phyloP scores from a whole-genome alignment of 164 flowering plant species.

The Dillenia turbinata region DNA sequence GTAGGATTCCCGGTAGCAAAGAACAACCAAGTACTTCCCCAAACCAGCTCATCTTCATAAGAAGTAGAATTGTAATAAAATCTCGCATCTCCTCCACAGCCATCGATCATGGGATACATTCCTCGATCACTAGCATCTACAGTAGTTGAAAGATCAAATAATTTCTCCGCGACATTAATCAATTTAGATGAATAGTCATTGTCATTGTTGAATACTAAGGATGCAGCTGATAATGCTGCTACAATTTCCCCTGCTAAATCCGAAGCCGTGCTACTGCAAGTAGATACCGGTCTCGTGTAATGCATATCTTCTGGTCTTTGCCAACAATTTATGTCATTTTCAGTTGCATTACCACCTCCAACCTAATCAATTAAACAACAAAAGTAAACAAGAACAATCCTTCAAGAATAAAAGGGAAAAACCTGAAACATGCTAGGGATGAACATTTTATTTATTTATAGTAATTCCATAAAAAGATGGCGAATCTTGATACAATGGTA shows the following conservation, averaged over 20 bases:
- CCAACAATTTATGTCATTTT: conserved; percentile 54
- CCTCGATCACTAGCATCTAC: conserved; percentile 16
- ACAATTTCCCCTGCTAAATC: conserved; percentile 69
- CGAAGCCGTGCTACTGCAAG: conserved; percentile 29
- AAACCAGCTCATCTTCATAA: conserved; percentile 49
- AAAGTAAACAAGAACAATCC: not conserved
- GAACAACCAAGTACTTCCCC: conserved; percentile 66
- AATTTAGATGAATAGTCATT: conserved; percentile 29
- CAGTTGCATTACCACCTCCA: conserved; percentile 23
- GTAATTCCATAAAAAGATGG: no score
- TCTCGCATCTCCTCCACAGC: conserved; percentile 48
- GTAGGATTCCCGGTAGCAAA: conserved; percentile 55
- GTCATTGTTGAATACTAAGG: conserved; percentile 52
- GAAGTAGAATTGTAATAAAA: conserved; percentile 50
- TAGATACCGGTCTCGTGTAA: conserved; percentile 39
- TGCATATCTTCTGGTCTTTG: conserved; percentile 70
- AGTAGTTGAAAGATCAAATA: conserved; percentile 28
- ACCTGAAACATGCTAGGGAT: not conserved
- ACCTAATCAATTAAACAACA: conserved; percentile 25
- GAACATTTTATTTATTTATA: no score
- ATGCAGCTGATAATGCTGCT: conserved; percentile 70
- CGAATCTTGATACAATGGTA: no score
- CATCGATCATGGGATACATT: conserved; percentile 31
- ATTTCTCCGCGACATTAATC: conserved; percentile 32
- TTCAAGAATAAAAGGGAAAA: not conserved